Base-by-base conservation (phyloP, 2,329 filamentous ascomycete genomes). In the Pseudocercospora cruenta region DNA sequence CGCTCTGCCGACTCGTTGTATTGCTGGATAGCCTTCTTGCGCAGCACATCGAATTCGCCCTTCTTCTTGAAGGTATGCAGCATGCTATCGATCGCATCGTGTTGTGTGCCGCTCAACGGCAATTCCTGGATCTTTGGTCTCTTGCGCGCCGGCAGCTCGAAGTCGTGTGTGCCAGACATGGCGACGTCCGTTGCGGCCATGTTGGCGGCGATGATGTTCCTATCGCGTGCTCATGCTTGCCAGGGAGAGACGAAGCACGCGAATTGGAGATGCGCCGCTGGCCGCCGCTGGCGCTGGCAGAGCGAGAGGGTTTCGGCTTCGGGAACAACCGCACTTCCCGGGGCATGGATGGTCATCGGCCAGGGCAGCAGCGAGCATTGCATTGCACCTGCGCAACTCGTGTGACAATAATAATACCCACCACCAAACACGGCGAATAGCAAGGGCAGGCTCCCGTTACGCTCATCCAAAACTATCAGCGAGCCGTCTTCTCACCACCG, bases 1-100 rank as follows among this genome's bases (percentile, higher is more conserved):
- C 7, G 88, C 83, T 73, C 88, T 83, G 43, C 86, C 86, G 65
- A 93, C 58, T 77, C 75, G 22, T 75, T 77, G 70, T 77, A 92
- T 65, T 91, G 88, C 54, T 91, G 87, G 86, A 91, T 93, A 10
- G 92, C 85, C 72, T 91, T 86, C 76, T 93, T 94, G 67, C 91
- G 88, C 69, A 94, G 86, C 14, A 85, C 82, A 78, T 95, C 92
- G 75, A 94, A 95, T 64, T 91, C 90, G 67, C 92, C 92, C 78
- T 92, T 93, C 81, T 94, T 94, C 80, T 94, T 94, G 81, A 94
- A 94, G 10, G 86, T 90, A 75, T 92, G 89, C n/a, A 91, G 87
- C 22, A 94, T 85, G 16, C 85, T 86, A 72, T 94, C 91, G 64
- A 94, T 92, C 1, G 90, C 88, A 1, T 86, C 85, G 69, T 90